Conservation (phyloP, 352 stramenopile species). For the Phytophthora ramorum region DNA sequence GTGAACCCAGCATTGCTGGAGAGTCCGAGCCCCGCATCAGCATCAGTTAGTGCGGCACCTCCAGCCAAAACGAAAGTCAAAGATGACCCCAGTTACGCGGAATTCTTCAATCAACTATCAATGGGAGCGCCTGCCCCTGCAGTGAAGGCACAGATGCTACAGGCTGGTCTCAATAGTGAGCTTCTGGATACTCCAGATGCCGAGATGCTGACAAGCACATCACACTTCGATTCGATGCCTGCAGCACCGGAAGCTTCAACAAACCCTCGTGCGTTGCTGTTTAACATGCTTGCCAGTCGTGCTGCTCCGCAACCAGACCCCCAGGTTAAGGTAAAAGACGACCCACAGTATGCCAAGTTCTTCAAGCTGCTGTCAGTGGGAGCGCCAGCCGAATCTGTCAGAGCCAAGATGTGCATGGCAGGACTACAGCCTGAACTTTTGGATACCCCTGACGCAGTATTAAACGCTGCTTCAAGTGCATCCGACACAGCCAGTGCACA, state of each 20-base stretch:
- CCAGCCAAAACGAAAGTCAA: conserved; percentile 41
- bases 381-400: conserved; percentile 57
- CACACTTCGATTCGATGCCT: neutral
- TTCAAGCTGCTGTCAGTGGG: conserved; percentile 76
- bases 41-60: neutral
- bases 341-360: conserved; percentile 72
- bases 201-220: conserved; percentile 31
- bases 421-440: conserved; percentile 81
- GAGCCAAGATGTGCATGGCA: conserved; percentile 67
- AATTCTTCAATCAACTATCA: conserved; percentile 73
- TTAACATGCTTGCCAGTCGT: conserved; percentile 19
- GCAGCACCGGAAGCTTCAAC: conserved; percentile 1
- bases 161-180: conserved; percentile 88
- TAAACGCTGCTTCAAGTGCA: conserved; percentile 22
- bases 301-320: conserved; percentile 5
- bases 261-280: conserved; percentile 22
- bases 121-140: conserved; percentile 63
- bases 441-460: conserved; percentile 57
- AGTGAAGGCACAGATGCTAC: conserved; percentile 69
- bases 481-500: conserved; percentile 1
- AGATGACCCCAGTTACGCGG: conserved; percentile 62
- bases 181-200: conserved; percentile 72
- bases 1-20: conserved; percentile 65
- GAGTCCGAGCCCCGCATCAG: conserved; percentile 1
- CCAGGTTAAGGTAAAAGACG: conserved; percentile 53